phyloP scores from a whole-genome alignment of 495 filamentous ascomycete genomes.

The Pyrenula massariospora region DNA sequence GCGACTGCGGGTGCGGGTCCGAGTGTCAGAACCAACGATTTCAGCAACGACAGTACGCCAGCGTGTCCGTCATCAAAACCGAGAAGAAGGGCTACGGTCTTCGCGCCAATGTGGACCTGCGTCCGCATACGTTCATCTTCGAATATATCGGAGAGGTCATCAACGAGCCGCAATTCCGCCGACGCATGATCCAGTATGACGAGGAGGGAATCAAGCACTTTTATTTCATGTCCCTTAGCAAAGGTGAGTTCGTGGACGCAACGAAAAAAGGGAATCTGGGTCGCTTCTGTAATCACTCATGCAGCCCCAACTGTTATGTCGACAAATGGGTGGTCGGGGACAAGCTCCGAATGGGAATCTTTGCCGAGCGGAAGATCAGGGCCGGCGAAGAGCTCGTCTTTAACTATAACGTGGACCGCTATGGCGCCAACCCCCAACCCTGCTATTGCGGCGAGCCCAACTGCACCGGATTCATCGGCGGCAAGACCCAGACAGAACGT shows the following conservation, averaged over 20 bases:
- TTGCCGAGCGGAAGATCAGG: conserved; percentile 75
- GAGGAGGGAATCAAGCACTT: conserved; percentile 97
- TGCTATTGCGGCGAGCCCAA: conserved; percentile 95
- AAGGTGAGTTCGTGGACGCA: conserved; percentile 94
- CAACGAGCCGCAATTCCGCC: conserved; percentile 76
- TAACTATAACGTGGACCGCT: conserved; percentile 99
- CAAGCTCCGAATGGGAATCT: conserved; percentile 98
- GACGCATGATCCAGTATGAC: conserved; percentile 83
- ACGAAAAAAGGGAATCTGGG: conserved; percentile 95
- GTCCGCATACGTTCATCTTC: conserved; percentile 81
- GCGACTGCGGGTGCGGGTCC: conserved; percentile 72
- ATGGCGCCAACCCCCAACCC: conserved; percentile 89
- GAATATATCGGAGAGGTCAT: conserved; percentile 99
- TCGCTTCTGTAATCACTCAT: conserved; percentile 97
- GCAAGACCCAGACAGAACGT: conserved; percentile 92
- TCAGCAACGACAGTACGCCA: conserved; percentile 77
- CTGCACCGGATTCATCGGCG: conserved; percentile 92
- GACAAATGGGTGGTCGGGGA: conserved; percentile 99
- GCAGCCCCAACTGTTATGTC: conserved; percentile 97
- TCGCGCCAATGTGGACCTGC: conserved; percentile 63
- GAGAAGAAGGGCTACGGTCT: conserved; percentile 95
- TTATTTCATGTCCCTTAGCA: conserved; percentile 98
- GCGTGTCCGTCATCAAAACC: conserved; percentile 90
- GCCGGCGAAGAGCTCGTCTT: conserved; percentile 96
- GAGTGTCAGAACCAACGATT: conserved; percentile 94